Base-by-base conservation (phyloP, 2,329 filamentous ascomycete genomes). In the Xylariaceae sp. region DNA sequence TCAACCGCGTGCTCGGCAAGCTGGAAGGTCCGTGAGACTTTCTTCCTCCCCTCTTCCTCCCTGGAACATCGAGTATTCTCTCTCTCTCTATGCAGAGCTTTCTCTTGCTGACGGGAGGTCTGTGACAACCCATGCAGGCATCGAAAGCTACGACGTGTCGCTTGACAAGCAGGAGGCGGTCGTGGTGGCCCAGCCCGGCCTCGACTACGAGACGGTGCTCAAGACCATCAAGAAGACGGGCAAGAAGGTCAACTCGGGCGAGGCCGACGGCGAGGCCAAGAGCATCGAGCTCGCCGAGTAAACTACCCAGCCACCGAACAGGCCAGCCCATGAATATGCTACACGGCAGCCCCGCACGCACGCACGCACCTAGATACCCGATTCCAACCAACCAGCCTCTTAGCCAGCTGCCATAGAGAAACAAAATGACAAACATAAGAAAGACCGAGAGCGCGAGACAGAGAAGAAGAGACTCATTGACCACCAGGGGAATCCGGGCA, bases 201-300 rank as follows among this genome's bases (percentile, higher is more conserved):
- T 93, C 43, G 68, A 75, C 38, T 94, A 90, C 67, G 77, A 86
- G 46, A 85, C 77, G 31, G 85, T 94, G 38, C 77, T 94, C 40
- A 72, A 75, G 57, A 93, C 85, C 59, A 94, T 95, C 61, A 80
- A 83, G 72, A 94, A 94, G 78, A 94, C 89, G 10, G 89, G 89
- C 54, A 95, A 95, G 77, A 83, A 82, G 55, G 80, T 95, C 57
- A 93, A 83, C 63, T 78, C 72, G 18, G 83, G 73, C 47, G 75
- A 78, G 67, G 80, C 72, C 16, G 82, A 89, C 55, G 83, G 83
- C 35, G 68, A 73, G 39, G 56, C 58, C 37, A 63, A 65, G 58
- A 70, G 69, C 40, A 58, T 77, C 41, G 67, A 67, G 51, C 50
- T 73, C 18, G 47, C 59, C 18, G 59, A 60, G 19, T 52, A 52